phyloP scores from a whole-genome alignment of 495 filamentous ascomycete species.

The Lindgomyces ingoldianus region DNA sequence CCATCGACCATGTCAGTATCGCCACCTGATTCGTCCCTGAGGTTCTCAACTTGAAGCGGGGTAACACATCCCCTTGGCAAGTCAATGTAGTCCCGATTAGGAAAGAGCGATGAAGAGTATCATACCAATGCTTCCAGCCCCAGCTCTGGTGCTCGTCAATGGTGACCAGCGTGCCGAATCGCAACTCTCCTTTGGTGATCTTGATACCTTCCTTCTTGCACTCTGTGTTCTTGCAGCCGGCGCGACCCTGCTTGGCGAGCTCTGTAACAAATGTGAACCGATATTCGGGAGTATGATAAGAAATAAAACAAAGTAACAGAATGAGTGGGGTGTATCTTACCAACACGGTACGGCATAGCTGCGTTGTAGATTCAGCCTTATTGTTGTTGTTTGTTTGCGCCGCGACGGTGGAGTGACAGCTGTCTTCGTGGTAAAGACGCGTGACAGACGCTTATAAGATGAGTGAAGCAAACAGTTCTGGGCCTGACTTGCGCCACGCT shows the following conservation, averaged over 20 bases:
- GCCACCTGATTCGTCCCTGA: conserved; percentile 61
- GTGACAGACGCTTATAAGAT: not conserved
- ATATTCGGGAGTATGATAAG: not conserved
- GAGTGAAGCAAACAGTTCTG: not conserved
- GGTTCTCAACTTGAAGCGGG: conserved; percentile 59
- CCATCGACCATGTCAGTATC: conserved; percentile 79
- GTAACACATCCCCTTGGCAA: conserved; percentile 75
- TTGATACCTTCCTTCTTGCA: conserved; percentile 67
- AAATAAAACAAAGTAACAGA: not conserved
- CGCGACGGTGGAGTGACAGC: not conserved
- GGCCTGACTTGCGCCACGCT: not conserved
- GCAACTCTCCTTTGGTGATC: conserved; percentile 74
- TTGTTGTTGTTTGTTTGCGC: not conserved
- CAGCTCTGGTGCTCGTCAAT: conserved; percentile 55
- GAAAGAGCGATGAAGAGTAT: not conserved
- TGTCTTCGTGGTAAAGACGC: not conserved
- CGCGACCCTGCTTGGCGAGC: conserved; percentile 58
- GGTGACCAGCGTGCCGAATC: conserved; percentile 67
- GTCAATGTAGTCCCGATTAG: not conserved
- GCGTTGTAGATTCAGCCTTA: too few relatives aligned
- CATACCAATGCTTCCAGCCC: conserved; percentile 77
- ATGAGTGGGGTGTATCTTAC: not conserved
- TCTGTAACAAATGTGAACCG: conserved; percentile 52
- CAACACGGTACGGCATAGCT: conserved; percentile 8
- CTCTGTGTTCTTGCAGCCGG: conserved; percentile 65